A percentile compares a stretch with the other conserved stretches of the same genome.
phyloP scores from a whole-genome alignment of 768 basidiomycete genomes.

The Solioccasus polychromus region DNA sequence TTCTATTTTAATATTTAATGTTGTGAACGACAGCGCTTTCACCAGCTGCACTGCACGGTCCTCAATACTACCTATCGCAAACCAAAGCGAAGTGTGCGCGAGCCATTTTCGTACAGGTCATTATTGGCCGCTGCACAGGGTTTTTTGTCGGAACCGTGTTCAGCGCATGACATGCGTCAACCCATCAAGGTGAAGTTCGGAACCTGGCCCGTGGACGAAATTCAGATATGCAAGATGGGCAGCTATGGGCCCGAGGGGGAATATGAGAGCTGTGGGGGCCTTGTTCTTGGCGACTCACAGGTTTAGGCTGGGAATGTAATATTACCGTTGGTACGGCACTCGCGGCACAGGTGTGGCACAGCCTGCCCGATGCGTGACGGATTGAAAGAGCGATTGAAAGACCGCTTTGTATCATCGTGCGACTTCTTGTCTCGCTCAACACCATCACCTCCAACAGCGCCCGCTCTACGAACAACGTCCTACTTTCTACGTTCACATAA shows the following conservation, averaged over 20 bases:
- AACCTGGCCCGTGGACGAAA: conserved; percentile 47
- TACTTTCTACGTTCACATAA: conserved; percentile 43
- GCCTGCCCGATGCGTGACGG: conserved; percentile 16
- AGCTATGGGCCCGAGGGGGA: conserved; percentile 61
- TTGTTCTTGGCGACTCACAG: conserved; percentile 5
- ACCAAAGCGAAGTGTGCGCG: conserved; percentile 29
- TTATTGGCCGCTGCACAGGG: conserved; percentile 27
- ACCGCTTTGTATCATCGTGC: conserved; percentile 35
- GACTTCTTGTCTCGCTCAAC: conserved; percentile 39
- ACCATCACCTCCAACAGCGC: conserved; percentile 36
- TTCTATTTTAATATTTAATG: neutral
- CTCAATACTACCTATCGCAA: conserved; percentile 47
- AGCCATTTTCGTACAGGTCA: conserved; percentile 42
- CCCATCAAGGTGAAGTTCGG: conserved; percentile 48
- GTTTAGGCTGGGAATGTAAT: too few relatives aligned
- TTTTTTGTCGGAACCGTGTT: conserved; percentile 1
- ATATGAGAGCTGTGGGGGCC: conserved; percentile 47
- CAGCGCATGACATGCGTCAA: conserved; percentile 6
- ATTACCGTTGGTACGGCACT: conserved; percentile 21
- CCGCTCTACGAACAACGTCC: conserved; percentile 29
- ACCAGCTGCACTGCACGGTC: conserved; percentile 48
- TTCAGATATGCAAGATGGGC: conserved; percentile 72
- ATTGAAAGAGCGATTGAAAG: conserved; percentile 36
- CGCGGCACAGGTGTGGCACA: conserved; percentile 33
- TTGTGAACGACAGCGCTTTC: neutral